These are phyloP conservation scores for Yamadazyma atlantica DNA, from an alignment of 1,139 yeast genomes.

Conservation along the genomic window DNA sequence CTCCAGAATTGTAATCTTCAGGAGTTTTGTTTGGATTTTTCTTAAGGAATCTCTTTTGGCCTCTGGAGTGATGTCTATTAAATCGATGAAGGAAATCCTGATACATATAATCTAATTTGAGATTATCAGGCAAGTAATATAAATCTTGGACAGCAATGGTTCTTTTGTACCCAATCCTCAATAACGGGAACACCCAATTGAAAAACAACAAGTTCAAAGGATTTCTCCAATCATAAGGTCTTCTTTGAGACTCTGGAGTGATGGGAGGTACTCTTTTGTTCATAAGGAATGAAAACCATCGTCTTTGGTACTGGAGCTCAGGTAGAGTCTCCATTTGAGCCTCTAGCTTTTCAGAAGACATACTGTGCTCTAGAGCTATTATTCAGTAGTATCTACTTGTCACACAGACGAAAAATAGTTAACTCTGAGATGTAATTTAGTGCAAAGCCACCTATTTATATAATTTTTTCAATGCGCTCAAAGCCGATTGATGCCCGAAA, in stretches of 20 bases:
- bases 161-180: conserved; percentile 65
- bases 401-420: too few relatives aligned
- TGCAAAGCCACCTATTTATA: too few relatives aligned
- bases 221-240: conserved; percentile 21
- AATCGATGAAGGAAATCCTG: conserved; percentile 31
- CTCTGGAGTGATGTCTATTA: conserved; percentile 27
- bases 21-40: conserved; percentile 27
- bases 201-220: conserved; percentile 35
- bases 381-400: too few relatives aligned
- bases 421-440: too few relatives aligned
- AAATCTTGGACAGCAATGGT: conserved; percentile 65
- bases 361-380: too few relatives aligned
- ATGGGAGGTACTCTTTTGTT: conserved; percentile 45
- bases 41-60: conserved; percentile 19
- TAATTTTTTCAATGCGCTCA: too few relatives aligned
- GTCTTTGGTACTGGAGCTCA: conserved; percentile 16
- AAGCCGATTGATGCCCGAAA: not conserved
- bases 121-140: conserved; percentile 51
- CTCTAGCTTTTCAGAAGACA: conserved; percentile 2
- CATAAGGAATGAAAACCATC: conserved; percentile 17
- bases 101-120: conserved; percentile 51
- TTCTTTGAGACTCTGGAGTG: conserved; percentile 52
- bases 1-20: conserved; percentile 22
- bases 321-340: conserved; percentile 2
- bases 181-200: conserved; percentile 59